phyloP scores from a whole-genome alignment of 495 filamentous ascomycete species.

The Bathelium albidoporum region DNA sequence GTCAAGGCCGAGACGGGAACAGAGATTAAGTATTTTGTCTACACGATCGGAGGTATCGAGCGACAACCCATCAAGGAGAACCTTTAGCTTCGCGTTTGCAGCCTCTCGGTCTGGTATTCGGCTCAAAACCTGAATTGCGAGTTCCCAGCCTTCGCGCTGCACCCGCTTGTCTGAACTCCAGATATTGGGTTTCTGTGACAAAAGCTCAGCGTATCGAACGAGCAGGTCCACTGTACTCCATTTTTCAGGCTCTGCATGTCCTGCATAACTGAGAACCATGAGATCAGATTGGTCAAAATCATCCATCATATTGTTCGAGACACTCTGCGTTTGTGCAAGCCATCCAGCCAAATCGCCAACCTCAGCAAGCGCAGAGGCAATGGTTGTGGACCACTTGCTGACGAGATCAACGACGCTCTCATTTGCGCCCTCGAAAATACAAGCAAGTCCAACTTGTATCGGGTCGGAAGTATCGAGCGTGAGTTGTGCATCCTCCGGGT shows the following conservation, averaged over 20 bases:
- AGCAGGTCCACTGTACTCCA: conserved; percentile 39
- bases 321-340: conserved; percentile 42
- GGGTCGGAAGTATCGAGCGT: conserved; percentile 59
- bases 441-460: conserved; percentile 69
- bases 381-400: conserved; percentile 62
- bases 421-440: conserved; percentile 64
- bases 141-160: conserved; percentile 67
- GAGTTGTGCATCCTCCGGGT: conserved; percentile 42
- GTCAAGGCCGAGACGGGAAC: conserved; percentile 58
- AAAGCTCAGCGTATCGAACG: conserved; percentile 53
- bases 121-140: conserved; percentile 65
- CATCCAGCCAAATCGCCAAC: conserved; percentile 65
- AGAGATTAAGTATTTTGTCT: conserved; percentile 62
- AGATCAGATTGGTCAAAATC: conserved; percentile 48
- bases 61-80: conserved; percentile 52
- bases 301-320: conserved; percentile 33
- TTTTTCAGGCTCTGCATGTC: conserved; percentile 19
- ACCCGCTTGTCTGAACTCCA: conserved; percentile 25
- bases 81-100: conserved; percentile 56
- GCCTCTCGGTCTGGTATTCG: conserved; percentile 56
- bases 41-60: conserved; percentile 55
- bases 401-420: conserved; percentile 65
- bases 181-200: conserved; percentile 37
- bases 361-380: conserved; percentile 68
- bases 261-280: conserved; percentile 50